A percentile compares a stretch with the other conserved stretches of the same genome.
Conservation (phyloP, 768 basidiomycete genomes). For the Gloeophyllum trabeum region DNA sequence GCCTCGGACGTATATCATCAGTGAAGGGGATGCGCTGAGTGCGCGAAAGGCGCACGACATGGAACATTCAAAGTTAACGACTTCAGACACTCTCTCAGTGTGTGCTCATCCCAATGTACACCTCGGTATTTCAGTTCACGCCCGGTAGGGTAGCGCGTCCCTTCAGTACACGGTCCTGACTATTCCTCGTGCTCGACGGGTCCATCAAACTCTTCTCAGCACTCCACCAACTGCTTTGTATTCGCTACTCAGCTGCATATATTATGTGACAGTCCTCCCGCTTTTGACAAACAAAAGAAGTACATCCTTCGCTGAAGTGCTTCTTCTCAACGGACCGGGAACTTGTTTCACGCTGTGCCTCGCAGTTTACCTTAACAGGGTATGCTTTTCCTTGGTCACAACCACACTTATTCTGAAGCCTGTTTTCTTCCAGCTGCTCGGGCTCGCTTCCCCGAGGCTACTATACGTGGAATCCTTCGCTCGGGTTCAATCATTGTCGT, state of each 20-base stretch:
- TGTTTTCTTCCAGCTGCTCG: slow-evolving; percentile 63
- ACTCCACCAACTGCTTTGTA: slow-evolving; percentile 51
- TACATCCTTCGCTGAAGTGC: slow-evolving; percentile 47
- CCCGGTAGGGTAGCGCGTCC: background rate
- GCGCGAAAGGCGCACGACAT: slow-evolving; percentile 53
- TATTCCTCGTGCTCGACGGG: slow-evolving; percentile 80
- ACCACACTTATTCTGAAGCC: slow-evolving; percentile 1
- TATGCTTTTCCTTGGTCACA: slow-evolving; percentile 13
- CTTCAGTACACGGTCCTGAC: slow-evolving; percentile 38
- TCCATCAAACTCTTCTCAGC: slow-evolving; percentile 71
- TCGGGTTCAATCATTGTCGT: slow-evolving; percentile 67
- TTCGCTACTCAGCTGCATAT: slow-evolving; percentile 53
- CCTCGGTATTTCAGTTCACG: background rate
- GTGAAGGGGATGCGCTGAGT: slow-evolving; percentile 75
- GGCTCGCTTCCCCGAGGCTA: slow-evolving; percentile 54
- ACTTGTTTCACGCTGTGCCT: slow-evolving; percentile 77
- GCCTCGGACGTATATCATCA: slow-evolving; percentile 71
- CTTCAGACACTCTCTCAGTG: background rate
- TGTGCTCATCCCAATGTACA: background rate
- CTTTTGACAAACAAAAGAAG: slow-evolving; percentile 18
- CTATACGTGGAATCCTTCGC: slow-evolving; percentile 95
- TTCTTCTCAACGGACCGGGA: slow-evolving; percentile 91
- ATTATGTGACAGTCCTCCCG: slow-evolving; percentile 46
- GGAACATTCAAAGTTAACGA: slow-evolving; percentile 33
- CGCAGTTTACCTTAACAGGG: slow-evolving; percentile 62